These are phyloP conservation scores for Toxoplasma gondii DNA, from an alignment of 169 alveolate species.

Conservation along the genomic window DNA sequence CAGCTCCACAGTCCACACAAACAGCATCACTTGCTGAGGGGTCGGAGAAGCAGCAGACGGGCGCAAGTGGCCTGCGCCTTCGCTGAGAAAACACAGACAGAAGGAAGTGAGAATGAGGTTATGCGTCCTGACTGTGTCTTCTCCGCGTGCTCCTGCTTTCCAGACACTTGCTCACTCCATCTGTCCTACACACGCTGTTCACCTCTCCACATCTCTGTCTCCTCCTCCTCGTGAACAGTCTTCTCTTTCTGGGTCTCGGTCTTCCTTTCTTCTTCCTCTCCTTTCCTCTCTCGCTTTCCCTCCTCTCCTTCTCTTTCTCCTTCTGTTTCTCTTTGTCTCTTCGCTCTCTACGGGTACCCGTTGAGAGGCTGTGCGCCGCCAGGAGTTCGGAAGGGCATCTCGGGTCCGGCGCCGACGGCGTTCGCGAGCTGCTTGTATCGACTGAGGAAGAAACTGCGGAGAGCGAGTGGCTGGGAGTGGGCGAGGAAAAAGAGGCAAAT, in stretches of 20 bases:
- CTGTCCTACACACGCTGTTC: too few relatives aligned
- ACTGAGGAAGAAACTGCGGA: neutral
- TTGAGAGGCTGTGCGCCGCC: neutral
- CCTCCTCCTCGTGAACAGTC: too few relatives aligned
- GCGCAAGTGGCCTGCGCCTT: neutral
- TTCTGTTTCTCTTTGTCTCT: neutral
- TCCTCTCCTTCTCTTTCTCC: neutral
- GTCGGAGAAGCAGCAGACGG: neutral
- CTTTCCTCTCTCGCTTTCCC: neutral
- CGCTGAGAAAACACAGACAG: neutral
- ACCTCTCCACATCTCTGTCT: too few relatives aligned
- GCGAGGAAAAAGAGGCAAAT: neutral
- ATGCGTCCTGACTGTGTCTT: neutral
- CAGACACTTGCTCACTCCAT: too few relatives aligned
- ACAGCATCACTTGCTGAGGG: constrained; percentile 51
- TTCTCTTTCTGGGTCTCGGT: neutral
- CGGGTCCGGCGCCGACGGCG: constrained; percentile 4
- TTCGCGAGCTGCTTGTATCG: constrained; percentile 7
- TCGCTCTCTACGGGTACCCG: neutral
- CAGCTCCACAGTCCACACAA: constrained; percentile 43
- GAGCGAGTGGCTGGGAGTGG: neutral
- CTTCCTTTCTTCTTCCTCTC: neutral
- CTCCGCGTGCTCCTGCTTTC: neutral
- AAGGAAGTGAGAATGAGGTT: neutral
- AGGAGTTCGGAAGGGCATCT: neutral